Evolutionary conservation across 2,329 filamentous ascomycete genomes (phyloP), one percentile per base, ranked within the genome.

Genomic region (Triangularia setosa): DNA sequence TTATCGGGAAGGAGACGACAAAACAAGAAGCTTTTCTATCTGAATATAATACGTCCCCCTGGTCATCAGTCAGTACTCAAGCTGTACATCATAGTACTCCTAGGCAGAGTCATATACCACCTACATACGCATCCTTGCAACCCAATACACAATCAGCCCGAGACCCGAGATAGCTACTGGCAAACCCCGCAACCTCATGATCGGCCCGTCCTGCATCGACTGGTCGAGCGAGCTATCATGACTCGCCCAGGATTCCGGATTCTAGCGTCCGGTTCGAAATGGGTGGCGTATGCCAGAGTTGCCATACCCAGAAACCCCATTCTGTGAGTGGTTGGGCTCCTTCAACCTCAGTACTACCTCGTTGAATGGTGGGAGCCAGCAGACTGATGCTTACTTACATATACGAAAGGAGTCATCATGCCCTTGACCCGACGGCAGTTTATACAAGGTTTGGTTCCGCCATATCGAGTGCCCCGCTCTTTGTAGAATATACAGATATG

Each of bases 121-220:
- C 33, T 7, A 40, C 16, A 0, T 6, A 40, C 16, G n/a, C 33
- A 40, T 7, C 12, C 16, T 6, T n/a, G 16, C 33, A n/a, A 14
- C 14, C 33, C 14, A 14, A 14, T 21, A 59, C 28, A 35, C 57
- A 25, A 44, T 59, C 23, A 24, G 21, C 35, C 35, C 33, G 25
- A 44, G 21, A 58, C 28, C 30, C 25, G 25, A 28, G 14, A 30
- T 24, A 18, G 23, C 23, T 14, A 21, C 25, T 27, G 40, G 27
- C 16, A 23, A 61, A 9, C 27, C 40, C 27, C 24, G 21, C 25
- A 30, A 56, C 54, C 30, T 28, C 59, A 44, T 57, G 62, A 63
- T 59, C 61, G 27, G 7, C 33, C 64, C 44, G 58, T 55, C 28
- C 57, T 61, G 64, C 64, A 61, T 44, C 58, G 21, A 40, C 33